Base-by-base conservation (phyloP, 108 stramenopile genomes). In the Pseudonitzschia multiseries region DNA sequence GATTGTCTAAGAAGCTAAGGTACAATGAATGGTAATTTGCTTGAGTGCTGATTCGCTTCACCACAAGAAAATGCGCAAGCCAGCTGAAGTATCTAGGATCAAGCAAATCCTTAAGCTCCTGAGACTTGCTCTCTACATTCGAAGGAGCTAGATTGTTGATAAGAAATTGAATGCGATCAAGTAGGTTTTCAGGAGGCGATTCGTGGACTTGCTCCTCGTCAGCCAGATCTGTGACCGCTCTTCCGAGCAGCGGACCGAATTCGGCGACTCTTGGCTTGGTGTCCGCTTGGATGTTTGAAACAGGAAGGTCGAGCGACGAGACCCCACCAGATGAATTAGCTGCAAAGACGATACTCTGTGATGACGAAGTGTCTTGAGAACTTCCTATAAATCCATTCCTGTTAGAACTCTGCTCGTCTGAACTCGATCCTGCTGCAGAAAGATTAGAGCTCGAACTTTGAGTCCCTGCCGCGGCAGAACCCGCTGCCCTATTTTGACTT, bases 61-160 rank as follows among this genome's bases (percentile, higher is more conserved):
- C 96, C 22, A 99, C 98, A 29, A 99, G 79, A 75, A 97, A 99
- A 74, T 97, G 90, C 3, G 97, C 99, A 63, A 99, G 86, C 99
- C 99, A 99, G 8, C 85, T 87, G 75, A 97, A 96, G 73, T 95
- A 88, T 69, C 88, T 88, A 14, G 88, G 83, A 21, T 90, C 86
- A 51, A 96, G 72, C 74, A 97, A 84, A 22, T 91, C 94, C 76
- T 85, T 92, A 63, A 96, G 72, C 65, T 99, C 95, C 53, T 87
- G 76, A 20, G 92, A 92, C 84, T 98, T 99, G 31, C 79, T 72
- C 61, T 97, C 96, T 9, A 98, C 84, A 76, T 99, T 99, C 18
- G 88, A 83, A 41, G 88, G 81, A 22, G 98, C 88, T 51, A 99
- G 84, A 74, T 99, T 99, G 88, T 99, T 99, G 74, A 99, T 93